A percentile compares a stretch with the other conserved stretches of the same genome.
Conservation (phyloP, 2,329 filamentous ascomycete genomes). For the Claviceps pusilla region DNA sequence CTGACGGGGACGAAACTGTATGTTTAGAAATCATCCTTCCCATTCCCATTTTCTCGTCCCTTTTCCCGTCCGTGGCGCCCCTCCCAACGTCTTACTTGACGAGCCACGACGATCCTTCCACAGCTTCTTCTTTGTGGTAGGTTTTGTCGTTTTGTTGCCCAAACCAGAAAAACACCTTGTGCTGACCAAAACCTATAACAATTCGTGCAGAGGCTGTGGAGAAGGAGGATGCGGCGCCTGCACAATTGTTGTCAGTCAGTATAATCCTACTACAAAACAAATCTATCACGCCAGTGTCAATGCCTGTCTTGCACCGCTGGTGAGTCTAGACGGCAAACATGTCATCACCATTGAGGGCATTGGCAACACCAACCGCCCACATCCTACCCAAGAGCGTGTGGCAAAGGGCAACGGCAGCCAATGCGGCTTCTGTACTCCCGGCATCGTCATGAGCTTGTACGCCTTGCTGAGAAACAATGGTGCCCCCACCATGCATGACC, state of each 20-base stretch:
- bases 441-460: conserved; percentile 96
- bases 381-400: conserved; percentile 81
- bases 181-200: not conserved
- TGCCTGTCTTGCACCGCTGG: conserved; percentile 82
- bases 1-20: conserved; percentile 86
- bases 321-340: conserved; percentile 92
- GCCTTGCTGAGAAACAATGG: conserved; percentile 77
- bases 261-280: conserved; percentile 79
- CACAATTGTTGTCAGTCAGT: conserved; percentile 86
- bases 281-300: conserved; percentile 97
- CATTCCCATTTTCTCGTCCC: too few species aligned
- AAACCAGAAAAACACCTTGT: not conserved
- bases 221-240: conserved; percentile 95
- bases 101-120: too few species aligned
- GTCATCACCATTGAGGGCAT: conserved; percentile 97
- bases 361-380: conserved; percentile 70
- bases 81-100: not conserved
- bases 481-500: conserved; percentile 60
- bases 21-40: conserved; percentile 8
- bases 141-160: not conserved
- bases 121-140: too few species aligned
- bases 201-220: conserved; percentile 53
- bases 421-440: conserved; percentile 88
- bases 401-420: conserved; percentile 86
- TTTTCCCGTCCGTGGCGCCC: not conserved